Percentiles rank a stretch among this genome's conserved stretches.
phyloP scores from a whole-genome alignment of 164 flowering plant species.

The Berberis vulgaris region DNA sequence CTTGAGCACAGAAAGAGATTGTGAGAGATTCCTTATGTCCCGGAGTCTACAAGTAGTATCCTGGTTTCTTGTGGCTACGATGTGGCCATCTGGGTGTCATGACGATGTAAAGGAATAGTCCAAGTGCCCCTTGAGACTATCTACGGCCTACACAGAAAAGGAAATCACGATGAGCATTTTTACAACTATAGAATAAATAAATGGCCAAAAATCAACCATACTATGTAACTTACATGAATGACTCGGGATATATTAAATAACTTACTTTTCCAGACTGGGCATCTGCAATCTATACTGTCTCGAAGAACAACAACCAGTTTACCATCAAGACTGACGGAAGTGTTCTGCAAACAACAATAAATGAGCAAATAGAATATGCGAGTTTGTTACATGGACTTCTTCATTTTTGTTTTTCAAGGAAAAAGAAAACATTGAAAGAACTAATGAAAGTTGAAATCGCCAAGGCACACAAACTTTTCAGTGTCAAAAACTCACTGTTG shows the following conservation, averaged over 20 bases:
- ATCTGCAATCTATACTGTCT: constrained; percentile 68
- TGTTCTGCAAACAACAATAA: constrained; percentile 38
- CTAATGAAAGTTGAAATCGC: constrained; percentile 53
- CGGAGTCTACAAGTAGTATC: constrained; percentile 91
- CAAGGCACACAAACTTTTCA: constrained; percentile 41
- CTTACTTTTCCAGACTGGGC: constrained; percentile 69
- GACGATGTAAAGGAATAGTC: constrained; percentile 93
- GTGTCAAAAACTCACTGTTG: constrained; percentile 59
- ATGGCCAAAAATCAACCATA: too few relatives aligned
- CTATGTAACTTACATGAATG: too few relatives aligned
- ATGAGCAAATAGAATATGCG: neutral
- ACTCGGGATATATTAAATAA: neutral
- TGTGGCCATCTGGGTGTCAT: constrained; percentile 84
- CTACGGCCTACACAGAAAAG: constrained; percentile 28
- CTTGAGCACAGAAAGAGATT: constrained; percentile 47
- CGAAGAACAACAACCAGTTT: constrained; percentile 79
- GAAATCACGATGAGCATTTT: neutral
- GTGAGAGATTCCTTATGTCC: constrained; percentile 80
- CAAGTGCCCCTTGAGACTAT: constrained; percentile 62
- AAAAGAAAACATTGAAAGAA: constrained; percentile 27
- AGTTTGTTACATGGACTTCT: too few relatives aligned
- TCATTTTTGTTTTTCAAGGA: too few relatives aligned
- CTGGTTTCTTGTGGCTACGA: constrained; percentile 89
- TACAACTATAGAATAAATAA: too few relatives aligned
- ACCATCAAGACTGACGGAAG: constrained; percentile 75